Conservation (phyloP, 2,329 filamentous ascomycete species). For the Penicillium capsulatum region DNA sequence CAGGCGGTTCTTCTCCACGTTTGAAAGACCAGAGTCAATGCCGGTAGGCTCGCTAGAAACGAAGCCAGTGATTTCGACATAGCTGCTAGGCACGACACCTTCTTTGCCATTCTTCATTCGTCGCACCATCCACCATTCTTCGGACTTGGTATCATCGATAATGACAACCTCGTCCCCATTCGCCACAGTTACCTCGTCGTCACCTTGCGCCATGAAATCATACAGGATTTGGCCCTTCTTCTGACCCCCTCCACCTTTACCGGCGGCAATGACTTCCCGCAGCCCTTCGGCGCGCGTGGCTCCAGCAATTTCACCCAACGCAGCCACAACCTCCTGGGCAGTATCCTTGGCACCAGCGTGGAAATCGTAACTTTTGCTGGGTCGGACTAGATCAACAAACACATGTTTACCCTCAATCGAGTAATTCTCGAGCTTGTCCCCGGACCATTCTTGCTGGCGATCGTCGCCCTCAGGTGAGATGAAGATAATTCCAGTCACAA, state of each 20-base stretch:
- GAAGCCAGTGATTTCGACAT: conserved; percentile 79
- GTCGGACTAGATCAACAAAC: conserved; percentile 85
- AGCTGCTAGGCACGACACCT: conserved; percentile 94
- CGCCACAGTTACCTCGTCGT: conserved; percentile 91
- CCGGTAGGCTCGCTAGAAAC: conserved; percentile 52
- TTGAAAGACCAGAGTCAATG: conserved; percentile 59
- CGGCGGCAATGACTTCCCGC: conserved; percentile 79
- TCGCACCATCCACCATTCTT: conserved; percentile 97
- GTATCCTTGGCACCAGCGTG: conserved; percentile 97
- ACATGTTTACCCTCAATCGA: conserved; percentile 97
- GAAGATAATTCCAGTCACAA: conserved; percentile 81
- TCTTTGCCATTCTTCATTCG: conserved; percentile 88
- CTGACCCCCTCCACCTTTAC: conserved; percentile 60
- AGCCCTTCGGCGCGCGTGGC: conserved; percentile 75
- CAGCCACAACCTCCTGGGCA: conserved; percentile 84
- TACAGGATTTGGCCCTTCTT: conserved; percentile 87
- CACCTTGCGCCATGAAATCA: conserved; percentile 93
- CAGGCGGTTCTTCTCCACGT: conserved; percentile 69
- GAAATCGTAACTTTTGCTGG: conserved; percentile 93
- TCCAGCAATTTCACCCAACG: conserved; percentile 83
- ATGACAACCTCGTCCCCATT: conserved; percentile 87
- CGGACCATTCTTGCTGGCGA: conserved; percentile 85
- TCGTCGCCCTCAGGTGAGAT: conserved; percentile 85
- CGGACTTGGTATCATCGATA: conserved; percentile 83
- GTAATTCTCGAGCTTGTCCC: conserved; percentile 94